Evolutionary conservation across 495 filamentous ascomycete genomes (phyloP).

Genomic region (Viridothelium virens): DNA sequence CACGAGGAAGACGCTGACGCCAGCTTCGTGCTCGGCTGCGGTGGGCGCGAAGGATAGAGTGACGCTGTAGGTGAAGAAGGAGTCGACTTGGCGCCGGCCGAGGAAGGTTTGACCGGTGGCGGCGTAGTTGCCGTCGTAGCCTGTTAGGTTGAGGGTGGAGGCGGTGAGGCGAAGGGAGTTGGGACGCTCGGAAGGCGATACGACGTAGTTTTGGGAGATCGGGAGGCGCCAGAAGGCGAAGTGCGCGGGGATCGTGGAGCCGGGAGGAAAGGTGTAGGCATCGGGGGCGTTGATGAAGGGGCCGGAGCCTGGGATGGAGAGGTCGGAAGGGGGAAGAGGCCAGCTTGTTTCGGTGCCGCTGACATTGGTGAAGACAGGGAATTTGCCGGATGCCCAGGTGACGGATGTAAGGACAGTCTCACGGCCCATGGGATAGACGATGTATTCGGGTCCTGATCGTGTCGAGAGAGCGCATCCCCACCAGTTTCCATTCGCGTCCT

Average conservation of each 20-base stretch:
- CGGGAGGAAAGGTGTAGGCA: conserved; percentile 35
- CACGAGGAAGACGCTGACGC: conserved; percentile 41
- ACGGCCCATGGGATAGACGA: conserved; percentile 53
- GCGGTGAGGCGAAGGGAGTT: conserved; percentile 38
- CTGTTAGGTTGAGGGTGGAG: conserved; percentile 43
- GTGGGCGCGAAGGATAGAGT: conserved; percentile 38
- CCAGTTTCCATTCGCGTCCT: conserved; percentile 47
- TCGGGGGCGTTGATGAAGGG: conserved; percentile 38
- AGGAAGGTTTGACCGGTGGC: conserved; percentile 42
- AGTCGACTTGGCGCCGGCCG: conserved; percentile 43
- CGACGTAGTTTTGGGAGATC: conserved; percentile 32
- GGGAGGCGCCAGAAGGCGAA: conserved; percentile 47
- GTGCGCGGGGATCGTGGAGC: conserved; percentile 36
- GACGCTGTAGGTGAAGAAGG: conserved; percentile 43
- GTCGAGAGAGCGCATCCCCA: conserved; percentile 47
- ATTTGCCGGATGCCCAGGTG: conserved; percentile 41
- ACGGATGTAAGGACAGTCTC: conserved; percentile 51
- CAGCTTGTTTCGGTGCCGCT: conserved; percentile 39
- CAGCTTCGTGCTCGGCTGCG: conserved; percentile 26
- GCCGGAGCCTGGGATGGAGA: conserved; percentile 34
- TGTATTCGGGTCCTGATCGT: conserved; percentile 32
- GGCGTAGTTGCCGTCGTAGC: conserved; percentile 18
- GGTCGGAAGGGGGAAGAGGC: conserved; percentile 28
- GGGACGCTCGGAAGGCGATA: conserved; percentile 36
- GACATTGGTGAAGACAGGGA: conserved; percentile 41